Base-by-base conservation (phyloP, 106 monocot genomes). In the Chionographis japonica region DNA sequence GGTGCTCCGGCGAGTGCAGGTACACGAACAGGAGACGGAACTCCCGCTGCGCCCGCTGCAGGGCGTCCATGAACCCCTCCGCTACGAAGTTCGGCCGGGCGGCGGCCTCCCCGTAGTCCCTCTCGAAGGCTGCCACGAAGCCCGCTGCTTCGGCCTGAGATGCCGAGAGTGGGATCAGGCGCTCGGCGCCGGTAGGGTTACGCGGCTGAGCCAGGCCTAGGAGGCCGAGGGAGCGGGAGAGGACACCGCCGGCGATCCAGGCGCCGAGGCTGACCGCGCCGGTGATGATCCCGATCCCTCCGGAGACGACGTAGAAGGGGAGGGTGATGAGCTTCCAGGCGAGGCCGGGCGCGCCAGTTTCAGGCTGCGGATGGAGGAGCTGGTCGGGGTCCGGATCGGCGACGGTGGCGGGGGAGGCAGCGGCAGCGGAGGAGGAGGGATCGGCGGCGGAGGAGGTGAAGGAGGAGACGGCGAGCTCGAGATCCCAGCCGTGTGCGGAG, bases 1-100 rank as follows among this genome's bases (percentile, higher is more conserved):
- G 88, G 70, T 99, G 97, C 27, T 98, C 92, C 0, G 87, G 92
- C 1, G 97, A 98, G 79, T 98, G 98, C 13, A 99, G 67, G 70
- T 99, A 99, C 36, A 98, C 98, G 53, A 98, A 93, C 46, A 93
- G 42, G 51, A 90, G 66, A 76, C 87, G 93, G 68, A 73, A 90
- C 77, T 93, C 93, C 70, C 87, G 72, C 73, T 84, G 83, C 13
- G 98, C 85, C 36, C 93, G 63, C 72, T 90, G 85, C 41, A 99
- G 85, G 27, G 93, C 90, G 36, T 93, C 98, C 78, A 81, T 83
- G 80, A 99, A 99, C n/a, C 89, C 87, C 40, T 88, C 90, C 14
- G 77, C 62, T 8, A 82, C 85, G 60, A 99, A 99, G 49, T 78
- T 78, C n/a, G 83, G 82, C 14, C 42, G 70, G 46, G 59, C 15